phyloP scores from a whole-genome alignment of 2,329 filamentous ascomycete species.

The Beauveria sp. region DNA sequence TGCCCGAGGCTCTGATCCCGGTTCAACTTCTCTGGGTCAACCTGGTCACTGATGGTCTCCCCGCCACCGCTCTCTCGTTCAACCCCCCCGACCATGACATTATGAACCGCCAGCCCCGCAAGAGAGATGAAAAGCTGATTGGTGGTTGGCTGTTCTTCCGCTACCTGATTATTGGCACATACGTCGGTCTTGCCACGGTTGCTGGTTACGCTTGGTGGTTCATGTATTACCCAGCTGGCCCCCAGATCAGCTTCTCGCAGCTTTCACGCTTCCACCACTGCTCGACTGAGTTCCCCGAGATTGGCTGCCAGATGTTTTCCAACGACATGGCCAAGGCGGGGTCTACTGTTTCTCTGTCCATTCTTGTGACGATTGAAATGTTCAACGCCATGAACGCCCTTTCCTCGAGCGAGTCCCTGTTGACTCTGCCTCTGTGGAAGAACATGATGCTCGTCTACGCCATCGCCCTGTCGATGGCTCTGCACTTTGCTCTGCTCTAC shows the following conservation, averaged over 20 bases:
- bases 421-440: slow-evolving; percentile 92
- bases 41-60: slow-evolving; percentile 92
- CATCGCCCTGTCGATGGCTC: slow-evolving; percentile 82
- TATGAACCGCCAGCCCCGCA: slow-evolving; percentile 86
- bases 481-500: slow-evolving; percentile 93
- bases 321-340: slow-evolving; percentile 82
- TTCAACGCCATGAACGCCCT: slow-evolving; percentile 98
- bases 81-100: slow-evolving; percentile 98
- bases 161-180: slow-evolving; percentile 92
- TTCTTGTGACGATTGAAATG: slow-evolving; percentile 97
- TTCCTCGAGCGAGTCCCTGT: slow-evolving; percentile 85
- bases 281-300: slow-evolving; percentile 73
- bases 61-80: slow-evolving; percentile 92
- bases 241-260: slow-evolving; percentile 86
- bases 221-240: slow-evolving; percentile 86
- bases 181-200: slow-evolving; percentile 90
- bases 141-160: slow-evolving; percentile 96
- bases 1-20: slow-evolving; percentile 95
- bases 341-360: slow-evolving; percentile 86
- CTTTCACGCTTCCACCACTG: slow-evolving; percentile 92
- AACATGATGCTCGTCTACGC: slow-evolving; percentile 99
- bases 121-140: slow-evolving; percentile 87
- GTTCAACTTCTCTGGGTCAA: slow-evolving; percentile 99
- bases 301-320: slow-evolving; percentile 87
- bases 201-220: slow-evolving; percentile 99